These are phyloP conservation scores for Nepenthes alata DNA, from an alignment of 179 eudicot genomes.

Conservation along the genomic window DNA sequence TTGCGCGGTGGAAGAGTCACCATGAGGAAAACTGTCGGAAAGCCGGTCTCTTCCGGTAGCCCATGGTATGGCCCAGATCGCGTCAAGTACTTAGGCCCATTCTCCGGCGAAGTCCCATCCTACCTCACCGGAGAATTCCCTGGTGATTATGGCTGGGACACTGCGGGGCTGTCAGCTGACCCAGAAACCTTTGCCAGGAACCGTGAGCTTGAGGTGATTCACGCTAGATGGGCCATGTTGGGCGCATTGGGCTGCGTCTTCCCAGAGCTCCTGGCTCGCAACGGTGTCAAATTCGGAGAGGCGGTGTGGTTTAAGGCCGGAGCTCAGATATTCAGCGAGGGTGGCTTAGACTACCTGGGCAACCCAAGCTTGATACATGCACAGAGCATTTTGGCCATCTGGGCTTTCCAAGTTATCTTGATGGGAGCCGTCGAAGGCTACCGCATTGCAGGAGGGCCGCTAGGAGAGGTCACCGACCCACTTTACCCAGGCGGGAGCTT, in stretches of 20 bases:
- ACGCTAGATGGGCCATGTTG: slow-evolving; percentile 12
- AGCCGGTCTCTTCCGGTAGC: slow-evolving; percentile 8
- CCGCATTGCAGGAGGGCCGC: slow-evolving; percentile 11
- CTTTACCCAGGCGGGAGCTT: slow-evolving; percentile 14
- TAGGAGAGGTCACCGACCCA: slow-evolving; percentile 10
- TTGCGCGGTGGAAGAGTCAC: slow-evolving; percentile 3
- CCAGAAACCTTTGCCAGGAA: slow-evolving; percentile 12
- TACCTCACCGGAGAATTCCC: slow-evolving; percentile 13
- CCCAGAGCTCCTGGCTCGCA: slow-evolving; percentile 13
- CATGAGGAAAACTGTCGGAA: slow-evolving; percentile 6
- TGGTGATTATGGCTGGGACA: slow-evolving; percentile 13
- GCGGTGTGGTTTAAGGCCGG: slow-evolving; percentile 16
- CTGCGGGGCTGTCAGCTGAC: slow-evolving; percentile 13
- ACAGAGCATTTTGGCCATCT: slow-evolving; percentile 11
- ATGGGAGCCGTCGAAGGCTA: slow-evolving; percentile 14
- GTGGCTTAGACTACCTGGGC: slow-evolving; percentile 14
- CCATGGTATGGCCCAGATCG: slow-evolving; percentile 15
- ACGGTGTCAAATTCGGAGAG: slow-evolving; percentile 12
- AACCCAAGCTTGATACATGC: slow-evolving; percentile 14
- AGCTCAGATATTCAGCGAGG: slow-evolving; percentile 12
- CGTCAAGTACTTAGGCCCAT: slow-evolving; percentile 12
- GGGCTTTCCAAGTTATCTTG: slow-evolving; percentile 13
- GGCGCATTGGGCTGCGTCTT: slow-evolving; percentile 14
- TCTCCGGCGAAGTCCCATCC: slow-evolving; percentile 12
- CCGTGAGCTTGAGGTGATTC: slow-evolving; percentile 14